These are phyloP conservation scores for Tylopilus sp. DNA, from an alignment of 1,284 basidiomycete genomes.

Conservation along the genomic window DNA sequence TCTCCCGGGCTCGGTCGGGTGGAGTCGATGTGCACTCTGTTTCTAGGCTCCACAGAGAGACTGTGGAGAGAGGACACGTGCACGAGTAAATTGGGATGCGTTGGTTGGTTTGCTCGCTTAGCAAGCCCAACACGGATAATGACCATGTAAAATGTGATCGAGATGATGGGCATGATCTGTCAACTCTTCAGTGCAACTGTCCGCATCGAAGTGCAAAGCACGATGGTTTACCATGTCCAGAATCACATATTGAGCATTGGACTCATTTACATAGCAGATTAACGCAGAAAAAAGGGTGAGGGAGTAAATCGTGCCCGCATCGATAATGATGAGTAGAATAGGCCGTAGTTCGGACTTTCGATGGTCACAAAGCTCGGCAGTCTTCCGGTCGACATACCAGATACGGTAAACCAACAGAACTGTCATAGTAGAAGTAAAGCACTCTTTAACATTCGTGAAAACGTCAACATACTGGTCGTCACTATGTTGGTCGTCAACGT, in stretches of 20 bases:
- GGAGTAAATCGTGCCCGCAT: slow-evolving; percentile 26
- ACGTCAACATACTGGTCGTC: slow-evolving; percentile 17
- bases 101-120: neutral
- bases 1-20: slow-evolving; percentile 3
- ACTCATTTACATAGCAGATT: slow-evolving; percentile 9
- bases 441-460: neutral
- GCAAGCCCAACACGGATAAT: slow-evolving; percentile 22
- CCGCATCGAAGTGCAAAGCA: neutral
- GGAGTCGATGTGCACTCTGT: slow-evolving; percentile 7
- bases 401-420: slow-evolving; percentile 24
- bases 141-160: slow-evolving; percentile 27
- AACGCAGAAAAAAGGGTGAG: slow-evolving; percentile 15
- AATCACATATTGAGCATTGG: slow-evolving; percentile 18
- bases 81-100: neutral
- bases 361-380: slow-evolving; percentile 1
- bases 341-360: slow-evolving; percentile 16
- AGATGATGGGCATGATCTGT: slow-evolving; percentile 22
- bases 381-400: slow-evolving; percentile 21
- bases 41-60: slow-evolving; percentile 3
- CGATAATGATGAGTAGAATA: slow-evolving; percentile 22
- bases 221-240: slow-evolving; percentile 18
- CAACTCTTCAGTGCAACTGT: neutral
- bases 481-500: slow-evolving; percentile 19
- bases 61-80: neutral
- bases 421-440: neutral